Evolutionary conservation across 2,329 filamentous ascomycete species (phyloP), one percentile per base, ranked within the genome.

Genomic region (Phyllosticta citrichinensis): DNA sequence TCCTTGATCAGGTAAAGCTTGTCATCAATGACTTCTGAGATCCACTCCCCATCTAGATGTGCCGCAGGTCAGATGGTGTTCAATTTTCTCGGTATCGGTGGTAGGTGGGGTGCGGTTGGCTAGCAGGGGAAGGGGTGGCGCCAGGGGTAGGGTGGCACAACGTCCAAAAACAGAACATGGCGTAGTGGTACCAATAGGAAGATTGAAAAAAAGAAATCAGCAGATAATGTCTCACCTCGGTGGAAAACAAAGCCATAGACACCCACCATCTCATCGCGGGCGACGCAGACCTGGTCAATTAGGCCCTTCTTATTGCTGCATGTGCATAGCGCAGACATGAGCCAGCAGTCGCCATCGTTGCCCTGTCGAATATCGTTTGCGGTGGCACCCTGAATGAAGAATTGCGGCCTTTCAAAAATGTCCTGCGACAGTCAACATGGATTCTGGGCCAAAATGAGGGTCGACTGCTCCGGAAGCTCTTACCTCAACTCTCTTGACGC

Each of bases 1-100:
- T 86, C 85, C 0, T 86, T 86, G 50, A 83, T 86, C 24, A 96
- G 81, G 70, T 89, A 96, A 0, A 96, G 80, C 73, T 95, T 94
- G 73, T 96, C 91, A 68, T 96, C 92, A 58, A 96, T 83, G 57
- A 96, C 92, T 55, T 88, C 92, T 70, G 90, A 91, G 62, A 93
- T 88, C 91, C 91, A 96, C 56, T 75, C 72, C 40, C 74, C 74
- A 53, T 76, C 74, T 58, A 27, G 52, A 14, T 35, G n/a, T 2
- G 17, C 40, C 12, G 17, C 40, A n/a, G 14, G 40, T 47, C 40
- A 47, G 40, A 47, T 47, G 40, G 40, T 14, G 17, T 14, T 59
- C 55, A 30, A 60, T 51, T 52, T 30, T 20, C 57, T 59, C 51
- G 51, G 52, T 52, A 47, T 35, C 14, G 52, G 53, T 20, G 14